Conservation (phyloP, 192 early-diverging fungal species). For the Geosiphon pyriformis region DNA sequence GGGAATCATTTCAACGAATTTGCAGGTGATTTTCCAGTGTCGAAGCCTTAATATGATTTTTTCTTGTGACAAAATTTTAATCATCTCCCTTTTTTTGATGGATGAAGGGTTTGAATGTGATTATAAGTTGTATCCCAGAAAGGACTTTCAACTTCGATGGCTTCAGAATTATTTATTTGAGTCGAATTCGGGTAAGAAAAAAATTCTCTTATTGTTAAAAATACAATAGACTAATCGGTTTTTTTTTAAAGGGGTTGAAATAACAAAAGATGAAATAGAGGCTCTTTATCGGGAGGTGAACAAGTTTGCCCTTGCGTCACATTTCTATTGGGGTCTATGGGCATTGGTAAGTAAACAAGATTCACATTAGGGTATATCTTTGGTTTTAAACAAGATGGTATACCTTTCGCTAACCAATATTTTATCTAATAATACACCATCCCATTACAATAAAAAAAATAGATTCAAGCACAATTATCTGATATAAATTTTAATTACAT, state of each 20-base stretch:
- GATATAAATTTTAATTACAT: constrained; percentile 96
- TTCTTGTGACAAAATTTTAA: neutral
- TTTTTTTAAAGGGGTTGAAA: too few relatives aligned
- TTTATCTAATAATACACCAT: too few relatives aligned
- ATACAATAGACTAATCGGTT: too few relatives aligned
- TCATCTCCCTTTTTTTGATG: neutral
- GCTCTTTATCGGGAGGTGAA: constrained; percentile 70
- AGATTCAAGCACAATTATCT: constrained; percentile 74
- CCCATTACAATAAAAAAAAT: too few relatives aligned
- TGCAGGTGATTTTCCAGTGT: constrained; percentile 45
- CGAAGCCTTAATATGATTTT: neutral
- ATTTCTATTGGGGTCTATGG: constrained; percentile 89
- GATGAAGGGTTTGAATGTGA: constrained; percentile 91
- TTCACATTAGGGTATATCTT: too few relatives aligned
- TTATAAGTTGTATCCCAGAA: constrained; percentile 73
- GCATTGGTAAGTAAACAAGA: constrained; percentile 44
- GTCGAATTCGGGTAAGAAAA: constrained; percentile 30
- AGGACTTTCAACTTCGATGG: constrained; percentile 69
- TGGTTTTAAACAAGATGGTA: too few relatives aligned
- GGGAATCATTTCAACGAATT: constrained; percentile 95
- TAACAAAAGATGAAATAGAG: constrained; percentile 48
- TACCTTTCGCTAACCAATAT: too few relatives aligned
- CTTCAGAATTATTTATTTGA: constrained; percentile 64
- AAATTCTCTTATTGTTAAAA: too few relatives aligned
- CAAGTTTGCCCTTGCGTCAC: constrained; percentile 81